Evolutionary conservation across 176 grass and related monocot genomes (phyloP).

Genomic region (Hordeum marinum): DNA sequence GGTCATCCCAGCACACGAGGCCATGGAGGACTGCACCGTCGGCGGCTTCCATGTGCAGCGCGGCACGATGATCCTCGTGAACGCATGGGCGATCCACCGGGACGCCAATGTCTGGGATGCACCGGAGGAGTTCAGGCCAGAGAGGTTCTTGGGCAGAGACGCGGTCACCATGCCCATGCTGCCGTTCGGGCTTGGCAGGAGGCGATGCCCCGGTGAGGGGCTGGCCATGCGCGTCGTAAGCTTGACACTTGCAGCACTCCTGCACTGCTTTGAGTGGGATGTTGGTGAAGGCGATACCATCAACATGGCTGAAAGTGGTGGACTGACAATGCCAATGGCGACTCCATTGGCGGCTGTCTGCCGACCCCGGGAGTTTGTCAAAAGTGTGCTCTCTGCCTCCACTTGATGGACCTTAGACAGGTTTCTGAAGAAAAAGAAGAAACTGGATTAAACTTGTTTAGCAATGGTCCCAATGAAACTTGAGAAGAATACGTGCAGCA

Average conservation of each 20-base stretch:
- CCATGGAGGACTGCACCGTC: conserved; percentile 44
- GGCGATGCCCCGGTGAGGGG: conserved; percentile 55
- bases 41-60: conserved; percentile 32
- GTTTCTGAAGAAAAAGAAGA: neutral
- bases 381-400: neutral
- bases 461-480: neutral
- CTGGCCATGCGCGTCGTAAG: conserved; percentile 37
- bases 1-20: conserved; percentile 58
- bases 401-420: neutral
- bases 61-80: conserved; percentile 61
- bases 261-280: conserved; percentile 78
- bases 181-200: conserved; percentile 60
- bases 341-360: conserved; percentile 18
- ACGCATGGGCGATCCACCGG: conserved; percentile 54
- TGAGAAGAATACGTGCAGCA: neutral
- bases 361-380: conserved; percentile 14
- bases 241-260: conserved; percentile 37
- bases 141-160: conserved; percentile 43
- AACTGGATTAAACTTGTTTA: neutral
- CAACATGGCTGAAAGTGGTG: conserved; percentile 44
- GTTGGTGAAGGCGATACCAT: neutral
- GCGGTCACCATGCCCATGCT: conserved; percentile 26
- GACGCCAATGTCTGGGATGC: conserved; percentile 54
- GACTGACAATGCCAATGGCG: conserved; percentile 32
- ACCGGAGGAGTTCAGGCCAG: conserved; percentile 50